Evolutionary conservation across 805 yeast genomes (phyloP).

Genomic region (Myxozyma neotropica): DNA sequence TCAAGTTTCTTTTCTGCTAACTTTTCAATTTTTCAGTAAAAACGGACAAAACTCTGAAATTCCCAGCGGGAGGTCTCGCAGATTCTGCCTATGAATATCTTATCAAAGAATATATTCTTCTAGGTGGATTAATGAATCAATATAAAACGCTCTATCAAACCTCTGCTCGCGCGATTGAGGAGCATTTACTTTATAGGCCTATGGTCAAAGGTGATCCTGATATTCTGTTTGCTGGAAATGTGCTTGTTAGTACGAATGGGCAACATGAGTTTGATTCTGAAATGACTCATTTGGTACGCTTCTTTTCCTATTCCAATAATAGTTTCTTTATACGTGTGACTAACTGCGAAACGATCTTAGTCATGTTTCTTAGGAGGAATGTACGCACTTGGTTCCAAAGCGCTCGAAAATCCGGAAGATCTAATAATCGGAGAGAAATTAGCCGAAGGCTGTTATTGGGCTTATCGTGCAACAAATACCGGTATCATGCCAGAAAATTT

Average conservation of each 20-base stretch:
- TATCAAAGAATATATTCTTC: constrained; percentile 52
- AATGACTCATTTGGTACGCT: constrained; percentile 47
- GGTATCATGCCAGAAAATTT: constrained; percentile 52
- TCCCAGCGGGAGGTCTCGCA: constrained; percentile 47
- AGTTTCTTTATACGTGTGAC: not conserved
- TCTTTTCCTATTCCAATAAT: too few species aligned
- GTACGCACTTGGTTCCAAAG: constrained; percentile 52
- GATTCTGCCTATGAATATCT: constrained; percentile 55
- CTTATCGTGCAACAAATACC: constrained; percentile 45
- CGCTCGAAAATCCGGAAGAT: constrained; percentile 46
- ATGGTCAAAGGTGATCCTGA: constrained; percentile 47
- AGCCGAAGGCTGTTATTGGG: constrained; percentile 53
- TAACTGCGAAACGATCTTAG: not conserved
- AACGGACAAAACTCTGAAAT: not conserved
- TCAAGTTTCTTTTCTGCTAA: too few species aligned
- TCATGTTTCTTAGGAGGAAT: constrained; percentile 58
- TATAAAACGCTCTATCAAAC: constrained; percentile 43
- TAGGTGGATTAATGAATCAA: constrained; percentile 44
- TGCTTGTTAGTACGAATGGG: constrained; percentile 29
- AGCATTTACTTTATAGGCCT: constrained; percentile 52
- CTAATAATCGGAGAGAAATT: constrained; percentile 48
- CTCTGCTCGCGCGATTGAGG: constrained; percentile 46
- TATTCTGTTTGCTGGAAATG: constrained; percentile 42
- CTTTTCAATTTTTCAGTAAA: too few species aligned
- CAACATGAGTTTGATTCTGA: constrained; percentile 42